A percentile compares a stretch with the other conserved stretches of the same genome.
Conservation (phyloP, 192 early-diverging fungal genomes). For the Piromyces sp. region DNA sequence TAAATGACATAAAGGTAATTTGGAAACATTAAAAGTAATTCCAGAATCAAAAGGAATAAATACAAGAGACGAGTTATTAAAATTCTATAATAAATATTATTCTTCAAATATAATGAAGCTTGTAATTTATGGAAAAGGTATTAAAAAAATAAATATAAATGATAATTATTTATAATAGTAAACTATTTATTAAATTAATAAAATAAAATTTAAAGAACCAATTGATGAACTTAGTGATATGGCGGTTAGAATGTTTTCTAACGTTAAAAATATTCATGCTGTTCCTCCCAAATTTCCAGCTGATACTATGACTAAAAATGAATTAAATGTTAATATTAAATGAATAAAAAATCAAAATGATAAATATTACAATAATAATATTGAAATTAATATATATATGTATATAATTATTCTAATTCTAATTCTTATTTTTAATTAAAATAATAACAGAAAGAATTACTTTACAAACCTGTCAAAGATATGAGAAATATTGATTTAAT, state of each 20-base stretch:
- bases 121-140: slow-evolving; percentile 63
- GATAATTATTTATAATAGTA: too few relatives aligned
- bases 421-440: too few relatives aligned
- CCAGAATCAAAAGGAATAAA: slow-evolving; percentile 54
- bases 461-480: slow-evolving; percentile 64
- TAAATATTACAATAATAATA: too few relatives aligned
- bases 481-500: slow-evolving; percentile 57
- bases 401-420: not conserved
- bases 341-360: too few relatives aligned
- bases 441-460: slow-evolving; percentile 54
- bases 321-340: slow-evolving; percentile 44
- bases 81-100: slow-evolving; percentile 80
- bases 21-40: slow-evolving; percentile 58
- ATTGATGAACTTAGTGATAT: slow-evolving; percentile 69
- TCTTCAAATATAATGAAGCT: slow-evolving; percentile 92
- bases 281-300: slow-evolving; percentile 45
- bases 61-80: slow-evolving; percentile 62
- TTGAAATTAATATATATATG: not conserved
- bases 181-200: not conserved
- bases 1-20: slow-evolving; percentile 31
- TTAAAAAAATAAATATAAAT: too few relatives aligned
- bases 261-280: slow-evolving; percentile 57
- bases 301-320: slow-evolving; percentile 54
- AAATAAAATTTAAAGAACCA: slow-evolving; percentile 46
- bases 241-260: slow-evolving; percentile 63